Conservation (phyloP, 202 grass and related monocot species). For the Saccharum hybrid region DNA sequence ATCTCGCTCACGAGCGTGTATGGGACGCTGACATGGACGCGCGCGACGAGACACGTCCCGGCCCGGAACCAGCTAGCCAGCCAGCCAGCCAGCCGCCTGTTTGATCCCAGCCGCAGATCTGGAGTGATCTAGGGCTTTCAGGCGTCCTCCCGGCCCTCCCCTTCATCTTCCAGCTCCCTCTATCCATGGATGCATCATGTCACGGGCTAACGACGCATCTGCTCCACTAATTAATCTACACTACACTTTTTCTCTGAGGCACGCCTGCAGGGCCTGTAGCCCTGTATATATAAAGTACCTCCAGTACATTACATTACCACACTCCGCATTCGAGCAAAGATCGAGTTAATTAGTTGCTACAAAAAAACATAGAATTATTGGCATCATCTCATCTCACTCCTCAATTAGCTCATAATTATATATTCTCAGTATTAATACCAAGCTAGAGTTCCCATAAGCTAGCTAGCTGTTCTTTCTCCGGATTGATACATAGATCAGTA, state of each 20-base stretch:
- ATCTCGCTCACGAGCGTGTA: conserved; percentile 31
- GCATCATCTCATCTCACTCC: background rate
- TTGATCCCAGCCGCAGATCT: background rate
- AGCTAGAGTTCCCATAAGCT: background rate
- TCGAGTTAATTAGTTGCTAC: background rate
- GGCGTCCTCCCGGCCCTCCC: background rate
- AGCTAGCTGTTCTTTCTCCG: background rate
- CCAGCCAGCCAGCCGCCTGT: background rate
- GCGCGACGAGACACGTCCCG: background rate
- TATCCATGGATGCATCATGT: background rate
- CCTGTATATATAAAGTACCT: conserved; percentile 32
- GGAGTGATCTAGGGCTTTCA: conserved; percentile 39
- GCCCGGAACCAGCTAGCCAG: background rate
- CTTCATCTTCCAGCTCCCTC: conserved; percentile 6
- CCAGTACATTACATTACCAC: background rate
- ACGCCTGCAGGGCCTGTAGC: no score
- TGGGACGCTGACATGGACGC: background rate
- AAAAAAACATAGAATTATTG: background rate
- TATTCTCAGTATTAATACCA: no score
- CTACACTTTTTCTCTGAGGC: conserved; percentile 29
- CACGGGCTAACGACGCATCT: conserved; percentile 32
- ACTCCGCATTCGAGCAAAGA: background rate
- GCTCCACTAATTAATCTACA: conserved; percentile 21
- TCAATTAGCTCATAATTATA: no score
- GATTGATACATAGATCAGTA: background rate